Percentiles rank a stretch among this genome's conserved stretches.
Evolutionary conservation across 2,329 filamentous ascomycete species (phyloP).

Genomic region (Zasmidium cellare): DNA sequence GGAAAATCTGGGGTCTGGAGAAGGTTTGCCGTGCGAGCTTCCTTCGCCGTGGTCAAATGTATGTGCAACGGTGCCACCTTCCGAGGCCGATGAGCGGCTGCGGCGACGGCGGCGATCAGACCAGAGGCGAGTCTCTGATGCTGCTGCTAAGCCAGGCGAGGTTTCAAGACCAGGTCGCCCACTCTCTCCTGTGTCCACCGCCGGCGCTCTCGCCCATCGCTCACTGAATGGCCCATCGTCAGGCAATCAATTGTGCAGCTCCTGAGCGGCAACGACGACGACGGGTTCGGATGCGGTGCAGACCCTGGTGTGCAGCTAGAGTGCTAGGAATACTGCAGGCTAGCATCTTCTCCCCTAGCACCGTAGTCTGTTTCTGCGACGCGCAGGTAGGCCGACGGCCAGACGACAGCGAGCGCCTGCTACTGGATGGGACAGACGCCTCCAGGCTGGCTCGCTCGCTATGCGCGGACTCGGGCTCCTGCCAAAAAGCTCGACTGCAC

Average conservation of each 20-base stretch:
- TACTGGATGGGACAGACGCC: no score
- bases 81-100: constrained; percentile 6
- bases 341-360: neutral
- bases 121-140: constrained; percentile 7
- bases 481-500: neutral
- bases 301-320: constrained; percentile 9
- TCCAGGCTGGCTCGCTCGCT: neutral
- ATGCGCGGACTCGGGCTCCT: neutral
- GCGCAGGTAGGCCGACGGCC: constrained; percentile 15
- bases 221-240: neutral
- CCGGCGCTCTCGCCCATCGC: no score
- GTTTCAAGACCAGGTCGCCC: no score
- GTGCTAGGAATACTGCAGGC: constrained; percentile 6
- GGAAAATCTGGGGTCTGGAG: constrained; percentile 30
- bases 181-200: no score
- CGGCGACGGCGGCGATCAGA: constrained; percentile 5
- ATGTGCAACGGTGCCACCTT: constrained; percentile 9
- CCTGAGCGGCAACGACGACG: neutral
- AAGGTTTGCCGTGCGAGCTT: constrained; percentile 17
- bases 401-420: no score
- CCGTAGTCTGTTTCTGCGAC: neutral
- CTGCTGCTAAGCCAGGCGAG: no score
- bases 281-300: neutral
- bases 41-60: constrained; percentile 8
- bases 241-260: neutral